These are phyloP conservation scores for Cladosporium sp. DNA, from an alignment of 2,329 filamentous ascomycete genomes.

Conservation along the genomic window DNA sequence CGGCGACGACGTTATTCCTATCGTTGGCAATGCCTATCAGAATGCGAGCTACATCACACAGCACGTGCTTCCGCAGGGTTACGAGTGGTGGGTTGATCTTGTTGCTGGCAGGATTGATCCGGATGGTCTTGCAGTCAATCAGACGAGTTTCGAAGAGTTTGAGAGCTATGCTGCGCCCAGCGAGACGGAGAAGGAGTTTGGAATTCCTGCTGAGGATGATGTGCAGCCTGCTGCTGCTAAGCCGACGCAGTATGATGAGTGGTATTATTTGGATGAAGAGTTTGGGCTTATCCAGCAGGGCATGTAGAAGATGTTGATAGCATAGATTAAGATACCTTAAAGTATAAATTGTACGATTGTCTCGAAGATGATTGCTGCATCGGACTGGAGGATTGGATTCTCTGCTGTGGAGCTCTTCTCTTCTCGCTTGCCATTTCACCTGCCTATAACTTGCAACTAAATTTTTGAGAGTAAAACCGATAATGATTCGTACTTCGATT, in stretches of 20 bases:
- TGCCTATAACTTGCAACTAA: too few relatives aligned
- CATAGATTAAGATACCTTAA: background rate
- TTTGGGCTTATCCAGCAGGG: slow-evolving; percentile 25
- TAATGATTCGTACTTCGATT: too few relatives aligned
- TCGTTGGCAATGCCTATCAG: slow-evolving; percentile 99
- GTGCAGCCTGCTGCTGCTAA: slow-evolving; percentile 12
- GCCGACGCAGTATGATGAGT: slow-evolving; percentile 21
- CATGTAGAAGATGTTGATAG: background rate
- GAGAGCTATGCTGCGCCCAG: slow-evolving; percentile 19
- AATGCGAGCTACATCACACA: slow-evolving; percentile 99
- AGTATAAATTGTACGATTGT: background rate
- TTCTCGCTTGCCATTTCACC: background rate
- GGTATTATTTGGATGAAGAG: slow-evolving; percentile 20
- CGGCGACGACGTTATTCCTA: slow-evolving; percentile 99
- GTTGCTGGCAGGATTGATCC: slow-evolving; percentile 73
- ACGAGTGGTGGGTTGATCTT: slow-evolving; percentile 95
- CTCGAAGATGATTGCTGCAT: background rate
- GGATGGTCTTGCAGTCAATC: slow-evolving; percentile 33
- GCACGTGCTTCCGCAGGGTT: slow-evolving; percentile 93
- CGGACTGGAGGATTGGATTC: background rate
- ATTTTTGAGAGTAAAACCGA: too few relatives aligned
- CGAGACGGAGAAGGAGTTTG: slow-evolving; percentile 17
- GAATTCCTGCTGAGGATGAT: slow-evolving; percentile 14
- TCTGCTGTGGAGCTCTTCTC: background rate
- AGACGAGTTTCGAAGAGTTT: slow-evolving; percentile 35